Conservation (phyloP, 176 grass and related monocot genomes). For the Triticum urartu region DNA sequence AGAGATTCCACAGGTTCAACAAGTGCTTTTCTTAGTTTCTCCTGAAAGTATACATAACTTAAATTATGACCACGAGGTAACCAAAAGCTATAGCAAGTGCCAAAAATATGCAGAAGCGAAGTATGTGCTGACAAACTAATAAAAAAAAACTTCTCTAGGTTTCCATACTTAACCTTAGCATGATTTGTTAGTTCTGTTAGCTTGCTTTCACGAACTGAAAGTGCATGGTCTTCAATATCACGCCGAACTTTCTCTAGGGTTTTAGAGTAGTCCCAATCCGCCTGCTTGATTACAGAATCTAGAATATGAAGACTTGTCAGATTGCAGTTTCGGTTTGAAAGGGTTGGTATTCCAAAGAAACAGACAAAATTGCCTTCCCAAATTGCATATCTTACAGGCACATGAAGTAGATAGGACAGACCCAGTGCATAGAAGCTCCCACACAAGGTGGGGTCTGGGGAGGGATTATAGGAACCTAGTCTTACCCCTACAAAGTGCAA, state of each 20-base stretch:
- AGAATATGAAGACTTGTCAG: constrained; percentile 30
- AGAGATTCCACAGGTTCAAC: constrained; percentile 88
- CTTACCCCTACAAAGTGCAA: too few relatives aligned
- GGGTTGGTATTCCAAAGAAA: constrained; percentile 17
- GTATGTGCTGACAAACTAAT: background rate
- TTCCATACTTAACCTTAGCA: constrained; percentile 63
- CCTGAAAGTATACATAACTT: constrained; percentile 37
- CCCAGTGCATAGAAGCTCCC: too few relatives aligned
- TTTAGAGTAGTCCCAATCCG: constrained; percentile 76
- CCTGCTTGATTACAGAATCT: constrained; percentile 70
- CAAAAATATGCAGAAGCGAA: constrained; percentile 7
- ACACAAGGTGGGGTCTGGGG: too few relatives aligned
- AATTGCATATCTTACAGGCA: background rate
- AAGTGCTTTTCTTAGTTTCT: constrained; percentile 70
- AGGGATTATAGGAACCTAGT: too few relatives aligned
- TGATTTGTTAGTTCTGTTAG: constrained; percentile 56
- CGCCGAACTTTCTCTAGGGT: constrained; percentile 66
- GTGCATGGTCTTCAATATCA: constrained; percentile 74
- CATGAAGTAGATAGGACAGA: background rate
- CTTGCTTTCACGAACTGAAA: constrained; percentile 53
- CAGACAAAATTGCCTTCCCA: background rate
- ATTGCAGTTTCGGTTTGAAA: background rate
- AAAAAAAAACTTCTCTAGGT: constrained; percentile 25
- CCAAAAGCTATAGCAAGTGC: background rate
- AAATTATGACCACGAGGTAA: constrained; percentile 17